Percentiles rank a stretch among this genome's conserved stretches.
phyloP scores from a whole-genome alignment of 331 rosid genomes.

The Phaseolus coccineus region DNA sequence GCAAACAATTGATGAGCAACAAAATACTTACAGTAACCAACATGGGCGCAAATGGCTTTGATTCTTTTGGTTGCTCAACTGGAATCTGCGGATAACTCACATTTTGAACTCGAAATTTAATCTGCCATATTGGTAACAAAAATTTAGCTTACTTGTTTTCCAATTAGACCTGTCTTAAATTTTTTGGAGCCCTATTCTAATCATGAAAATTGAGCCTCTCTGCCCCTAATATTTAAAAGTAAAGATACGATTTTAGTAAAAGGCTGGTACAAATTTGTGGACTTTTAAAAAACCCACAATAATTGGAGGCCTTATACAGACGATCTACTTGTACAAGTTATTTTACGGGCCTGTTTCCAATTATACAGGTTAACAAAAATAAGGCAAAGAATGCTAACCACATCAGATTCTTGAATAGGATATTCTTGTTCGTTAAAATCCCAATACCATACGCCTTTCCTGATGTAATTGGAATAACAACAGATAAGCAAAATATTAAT shows the following conservation, averaged over 20 bases:
- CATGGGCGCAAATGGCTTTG: constrained; percentile 89
- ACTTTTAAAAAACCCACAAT: too few species aligned
- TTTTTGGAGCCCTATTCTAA: too few species aligned
- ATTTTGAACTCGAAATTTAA: constrained; percentile 65
- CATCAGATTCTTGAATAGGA: constrained; percentile 57
- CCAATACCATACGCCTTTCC: constrained; percentile 68
- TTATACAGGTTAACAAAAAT: constrained; percentile 10
- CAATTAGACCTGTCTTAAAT: constrained; percentile 3
- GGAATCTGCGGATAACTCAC: constrained; percentile 73
- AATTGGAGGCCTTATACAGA: too few species aligned
- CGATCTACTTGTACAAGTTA: too few species aligned
- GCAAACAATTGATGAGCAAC: not conserved
- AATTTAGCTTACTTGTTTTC: constrained; percentile 41
- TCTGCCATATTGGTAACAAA: constrained; percentile 52
- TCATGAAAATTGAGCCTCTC: too few species aligned
- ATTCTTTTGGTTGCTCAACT: constrained; percentile 68
- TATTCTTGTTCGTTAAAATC: constrained; percentile 46
- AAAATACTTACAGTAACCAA: constrained; percentile 62
- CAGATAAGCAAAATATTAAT: constrained; percentile 16
- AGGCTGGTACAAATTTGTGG: too few species aligned
- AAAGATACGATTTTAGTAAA: too few species aligned
- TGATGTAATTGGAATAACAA: constrained; percentile 50
- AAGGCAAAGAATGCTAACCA: constrained; percentile 56
- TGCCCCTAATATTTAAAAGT: too few species aligned
- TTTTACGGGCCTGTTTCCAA: not conserved